phyloP scores from a whole-genome alignment of 2,329 filamentous ascomycete species.

The Drechslerella coelobrocha region DNA sequence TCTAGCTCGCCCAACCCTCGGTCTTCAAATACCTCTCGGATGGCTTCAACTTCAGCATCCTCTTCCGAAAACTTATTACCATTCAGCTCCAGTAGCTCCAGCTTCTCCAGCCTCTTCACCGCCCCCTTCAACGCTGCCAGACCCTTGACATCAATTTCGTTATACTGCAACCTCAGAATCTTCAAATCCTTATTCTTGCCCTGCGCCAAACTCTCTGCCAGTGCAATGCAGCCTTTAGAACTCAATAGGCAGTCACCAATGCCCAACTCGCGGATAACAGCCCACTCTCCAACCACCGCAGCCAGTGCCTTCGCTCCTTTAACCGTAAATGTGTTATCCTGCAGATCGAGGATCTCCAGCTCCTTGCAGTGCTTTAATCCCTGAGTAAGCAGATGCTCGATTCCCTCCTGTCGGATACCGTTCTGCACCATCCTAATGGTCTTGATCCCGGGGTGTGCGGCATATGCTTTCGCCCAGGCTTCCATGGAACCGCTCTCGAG shows the following conservation, averaged over 20 bases:
- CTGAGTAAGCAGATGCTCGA: constrained; percentile 77
- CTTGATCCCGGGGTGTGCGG: constrained; percentile 80
- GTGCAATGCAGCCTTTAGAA: constrained; percentile 74
- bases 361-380: constrained; percentile 74
- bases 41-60: constrained; percentile 76
- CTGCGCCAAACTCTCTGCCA: constrained; percentile 74
- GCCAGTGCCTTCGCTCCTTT: constrained; percentile 80
- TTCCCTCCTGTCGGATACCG: constrained; percentile 92
- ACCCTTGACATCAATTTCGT: constrained; percentile 83
- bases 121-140: constrained; percentile 75
- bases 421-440: constrained; percentile 98
- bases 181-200: constrained; percentile 81
- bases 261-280: constrained; percentile 78
- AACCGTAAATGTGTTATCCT: constrained; percentile 96
- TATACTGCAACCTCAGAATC: constrained; percentile 85
- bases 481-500: constrained; percentile 96
- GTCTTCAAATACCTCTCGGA: constrained; percentile 76
- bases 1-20: constrained; percentile 77
- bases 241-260: constrained; percentile 87
- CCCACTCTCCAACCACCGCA: constrained; percentile 76
- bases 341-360: constrained; percentile 82
- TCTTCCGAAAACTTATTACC: constrained; percentile 94
- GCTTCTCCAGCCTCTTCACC: constrained; percentile 72
- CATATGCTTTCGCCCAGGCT: constrained; percentile 88
- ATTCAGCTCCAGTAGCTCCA: constrained; percentile 90